These are phyloP conservation scores for Andrographis paniculata DNA, from an alignment of 305 asterid genomes.

Conservation along the genomic window DNA sequence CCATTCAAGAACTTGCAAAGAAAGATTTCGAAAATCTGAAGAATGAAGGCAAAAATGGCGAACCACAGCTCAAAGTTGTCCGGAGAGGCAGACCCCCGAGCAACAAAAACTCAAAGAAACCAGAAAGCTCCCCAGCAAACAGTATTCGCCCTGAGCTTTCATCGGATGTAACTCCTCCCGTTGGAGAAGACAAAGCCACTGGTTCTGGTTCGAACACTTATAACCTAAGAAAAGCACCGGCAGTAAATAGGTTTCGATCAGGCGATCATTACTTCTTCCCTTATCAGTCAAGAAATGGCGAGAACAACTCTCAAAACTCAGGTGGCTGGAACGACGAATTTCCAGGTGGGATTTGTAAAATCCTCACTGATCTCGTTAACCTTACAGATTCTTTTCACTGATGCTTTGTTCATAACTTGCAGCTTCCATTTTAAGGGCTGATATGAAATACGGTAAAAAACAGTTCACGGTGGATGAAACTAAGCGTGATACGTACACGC, in stretches of 20 bases:
- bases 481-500: constrained; percentile 74
- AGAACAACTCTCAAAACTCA: constrained; percentile 48
- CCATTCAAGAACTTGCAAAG: constrained; percentile 83
- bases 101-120: constrained; percentile 49
- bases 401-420: constrained; percentile 20
- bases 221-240: constrained; percentile 60
- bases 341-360: constrained; percentile 11
- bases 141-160: constrained; percentile 31
- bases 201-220: constrained; percentile 50
- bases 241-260: constrained; percentile 31
- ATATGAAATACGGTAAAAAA: constrained; percentile 86
- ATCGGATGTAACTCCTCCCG: constrained; percentile 47
- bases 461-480: constrained; percentile 66
- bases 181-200: constrained; percentile 41
- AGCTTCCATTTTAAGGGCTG: constrained; percentile 85
- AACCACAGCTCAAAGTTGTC: constrained; percentile 78
- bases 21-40: constrained; percentile 81
- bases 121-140: constrained; percentile 36
- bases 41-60: constrained; percentile 88
- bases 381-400: background rate
- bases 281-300: constrained; percentile 55
- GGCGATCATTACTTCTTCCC: constrained; percentile 32
- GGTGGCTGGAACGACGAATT: constrained; percentile 83
- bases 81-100: constrained; percentile 93
- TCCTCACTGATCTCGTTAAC: background rate